phyloP scores from a whole-genome alignment of 352 stramenopile genomes.

The Blastocystis sp. region DNA sequence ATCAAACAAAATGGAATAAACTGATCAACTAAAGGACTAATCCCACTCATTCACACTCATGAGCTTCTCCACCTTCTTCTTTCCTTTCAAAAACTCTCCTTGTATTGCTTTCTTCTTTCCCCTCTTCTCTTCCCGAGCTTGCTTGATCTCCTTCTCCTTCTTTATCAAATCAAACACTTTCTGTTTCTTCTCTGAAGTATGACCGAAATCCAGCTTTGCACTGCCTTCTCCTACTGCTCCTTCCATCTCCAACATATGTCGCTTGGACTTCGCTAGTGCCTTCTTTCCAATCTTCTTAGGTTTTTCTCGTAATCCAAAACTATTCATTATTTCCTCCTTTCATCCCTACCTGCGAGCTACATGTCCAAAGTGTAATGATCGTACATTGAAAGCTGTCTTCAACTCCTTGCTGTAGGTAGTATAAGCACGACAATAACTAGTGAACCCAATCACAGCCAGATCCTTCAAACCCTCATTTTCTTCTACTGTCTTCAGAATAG shows the following conservation, averaged over 20 bases:
- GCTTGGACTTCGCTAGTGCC: conserved; percentile 6
- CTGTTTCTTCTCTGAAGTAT: conserved; percentile 50
- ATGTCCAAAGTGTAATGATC: conserved; percentile 83
- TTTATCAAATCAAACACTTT: conserved; percentile 31
- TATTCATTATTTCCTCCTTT: neutral
- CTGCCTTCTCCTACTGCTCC: neutral
- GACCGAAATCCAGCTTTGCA: conserved; percentile 34
- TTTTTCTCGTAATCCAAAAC: conserved; percentile 13
- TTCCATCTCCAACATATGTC: neutral
- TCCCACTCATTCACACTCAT: conserved; percentile 52
- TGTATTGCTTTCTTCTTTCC: neutral
- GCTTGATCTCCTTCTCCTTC: conserved; percentile 26
- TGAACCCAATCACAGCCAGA: conserved; percentile 78
- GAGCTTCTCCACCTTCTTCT: conserved; percentile 56
- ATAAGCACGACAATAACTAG: conserved; percentile 84
- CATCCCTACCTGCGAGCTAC: conserved; percentile 81
- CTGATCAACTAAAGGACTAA: neutral
- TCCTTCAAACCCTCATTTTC: conserved; percentile 71
- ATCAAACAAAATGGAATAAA: too few species aligned
- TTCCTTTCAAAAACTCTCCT: conserved; percentile 15
- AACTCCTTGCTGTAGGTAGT: conserved; percentile 80
- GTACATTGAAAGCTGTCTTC: conserved; percentile 82
- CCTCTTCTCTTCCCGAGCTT: neutral
- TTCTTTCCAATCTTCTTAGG: conserved; percentile 49
- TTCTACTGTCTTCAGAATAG: neutral